Percentiles rank a stretch among this genome's conserved stretches.
Conservation (phyloP, 257 asterid species). For the Lantana camara region DNA sequence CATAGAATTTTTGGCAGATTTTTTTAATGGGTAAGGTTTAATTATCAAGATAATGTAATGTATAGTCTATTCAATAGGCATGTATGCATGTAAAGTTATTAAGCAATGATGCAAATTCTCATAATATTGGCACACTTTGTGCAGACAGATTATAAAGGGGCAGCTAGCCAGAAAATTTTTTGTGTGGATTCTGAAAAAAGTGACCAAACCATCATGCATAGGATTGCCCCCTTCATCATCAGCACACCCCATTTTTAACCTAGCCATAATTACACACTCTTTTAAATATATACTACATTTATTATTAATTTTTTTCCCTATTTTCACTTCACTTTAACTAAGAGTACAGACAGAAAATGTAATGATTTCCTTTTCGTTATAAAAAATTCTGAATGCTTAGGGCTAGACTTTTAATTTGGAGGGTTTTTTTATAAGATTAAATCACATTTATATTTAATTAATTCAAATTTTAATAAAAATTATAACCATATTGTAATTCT, state of each 20-base stretch:
- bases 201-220: slow-evolving; percentile 19
- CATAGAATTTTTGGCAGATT: too few relatives aligned
- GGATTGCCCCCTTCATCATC: slow-evolving; percentile 28
- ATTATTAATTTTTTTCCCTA: neutral
- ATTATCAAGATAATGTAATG: neutral
- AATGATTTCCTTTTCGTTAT: slow-evolving; percentile 15
- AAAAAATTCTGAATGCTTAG: neutral
- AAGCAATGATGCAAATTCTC: slow-evolving; percentile 27
- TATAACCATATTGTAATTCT: too few relatives aligned
- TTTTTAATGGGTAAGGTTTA: too few relatives aligned
- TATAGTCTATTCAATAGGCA: neutral
- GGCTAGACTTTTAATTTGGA: too few relatives aligned
- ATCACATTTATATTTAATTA: too few relatives aligned
- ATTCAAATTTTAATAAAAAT: too few relatives aligned
- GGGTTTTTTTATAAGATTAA: too few relatives aligned
- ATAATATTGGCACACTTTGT: slow-evolving; percentile 34
- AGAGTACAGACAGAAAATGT: slow-evolving; percentile 4
- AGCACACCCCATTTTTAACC: slow-evolving; percentile 20
- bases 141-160: slow-evolving; percentile 25
- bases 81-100: slow-evolving; percentile 1
- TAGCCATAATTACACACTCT: slow-evolving; percentile 21
- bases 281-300: slow-evolving; percentile 21
- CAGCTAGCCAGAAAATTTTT: neutral
- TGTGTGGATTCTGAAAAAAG: slow-evolving; percentile 16
- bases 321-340: neutral